These are phyloP conservation scores for Drechslerella dactyloides DNA, from an alignment of 2,329 filamentous ascomycete genomes.

Conservation along the genomic window DNA sequence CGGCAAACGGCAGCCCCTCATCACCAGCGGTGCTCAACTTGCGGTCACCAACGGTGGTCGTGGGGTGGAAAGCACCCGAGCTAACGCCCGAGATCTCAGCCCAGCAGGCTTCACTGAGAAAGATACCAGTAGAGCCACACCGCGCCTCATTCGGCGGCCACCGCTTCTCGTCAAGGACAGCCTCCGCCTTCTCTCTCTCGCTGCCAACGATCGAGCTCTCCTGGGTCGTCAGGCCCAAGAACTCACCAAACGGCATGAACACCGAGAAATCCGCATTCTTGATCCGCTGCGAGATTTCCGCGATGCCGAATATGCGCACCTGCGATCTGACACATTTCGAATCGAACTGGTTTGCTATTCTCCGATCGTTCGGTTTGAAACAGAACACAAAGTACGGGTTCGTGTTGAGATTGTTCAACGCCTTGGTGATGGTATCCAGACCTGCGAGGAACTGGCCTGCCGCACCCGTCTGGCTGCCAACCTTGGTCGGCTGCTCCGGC, in stretches of 20 bases:
- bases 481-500: constrained; percentile 25
- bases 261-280: constrained; percentile 93
- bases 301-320: constrained; percentile 92
- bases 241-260: constrained; percentile 94
- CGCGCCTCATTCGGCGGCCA: constrained; percentile 93
- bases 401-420: constrained; percentile 77
- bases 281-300: constrained; percentile 92
- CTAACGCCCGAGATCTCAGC: constrained; percentile 80
- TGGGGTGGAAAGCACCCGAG: constrained; percentile 65
- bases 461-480: constrained; percentile 73
- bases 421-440: constrained; percentile 88
- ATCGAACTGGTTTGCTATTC: constrained; percentile 98
- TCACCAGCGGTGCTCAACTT: constrained; percentile 66
- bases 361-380: constrained; percentile 92
- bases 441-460: constrained; percentile 90
- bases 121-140: constrained; percentile 89
- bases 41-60: constrained; percentile 56
- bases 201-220: constrained; percentile 87
- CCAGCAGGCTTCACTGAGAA: constrained; percentile 95
- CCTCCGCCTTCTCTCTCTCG: constrained; percentile 87
- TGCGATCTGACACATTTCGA: constrained; percentile 97
- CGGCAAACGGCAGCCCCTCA: constrained; percentile 62
- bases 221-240: constrained; percentile 83
- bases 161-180: constrained; percentile 86
- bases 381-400: constrained; percentile 98